Base-by-base conservation (phyloP, 2,329 filamentous ascomycete genomes). In the Ceratocystis variospora region DNA sequence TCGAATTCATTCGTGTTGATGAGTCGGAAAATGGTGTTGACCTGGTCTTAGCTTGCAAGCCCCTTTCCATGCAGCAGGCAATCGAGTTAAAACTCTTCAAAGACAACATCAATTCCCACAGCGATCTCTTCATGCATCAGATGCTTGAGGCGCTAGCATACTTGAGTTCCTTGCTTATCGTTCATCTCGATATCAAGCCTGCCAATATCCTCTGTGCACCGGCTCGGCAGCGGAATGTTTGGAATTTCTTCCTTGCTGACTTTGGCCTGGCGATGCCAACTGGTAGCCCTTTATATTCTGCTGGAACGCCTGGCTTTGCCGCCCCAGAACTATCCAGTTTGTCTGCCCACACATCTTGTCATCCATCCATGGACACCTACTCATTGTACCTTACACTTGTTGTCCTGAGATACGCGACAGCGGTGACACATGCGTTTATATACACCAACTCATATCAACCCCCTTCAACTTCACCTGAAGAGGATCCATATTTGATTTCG, bases 171-270 rank as follows among this genome's bases (percentile, higher is more conserved):
- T n/a, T 8, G 15, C 17, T 41, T 15, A 37, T 68, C 48, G 63
- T 62, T 17, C 66, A 68, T 48, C 25, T 37, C 37, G 66, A 68
- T 28, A 66, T 68, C 48, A 68, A 68, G 22, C 59, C 63, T 19
- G 41, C 12, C 28, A 68, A 68, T 25, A 66, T 68, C n/a, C 63
- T 68, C 17, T 65, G 61, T 25, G 48, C 33, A 25, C 61, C 37
- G n/a, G 22, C 46, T 2, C 12, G 46, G 6, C 7, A 25, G 3
- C 12, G 41, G 6, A 48, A 46, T 8, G 19, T 28, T 22, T 66
- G 61, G 48, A 44, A 65, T 33, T 68, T 63, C 22, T 59, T 62
- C 7, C 63, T 68, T 33, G 15, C 63, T 10, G 66, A 68, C 61
- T 68, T 68, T 50, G 64, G 61, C 28, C 19, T 61, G 33, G 59